A percentile compares a stretch with the other conserved stretches of the same genome.
These are phyloP conservation scores for Fusarium vanettenii DNA, from an alignment of 2,329 filamentous ascomycete species.

Conservation along the genomic window DNA sequence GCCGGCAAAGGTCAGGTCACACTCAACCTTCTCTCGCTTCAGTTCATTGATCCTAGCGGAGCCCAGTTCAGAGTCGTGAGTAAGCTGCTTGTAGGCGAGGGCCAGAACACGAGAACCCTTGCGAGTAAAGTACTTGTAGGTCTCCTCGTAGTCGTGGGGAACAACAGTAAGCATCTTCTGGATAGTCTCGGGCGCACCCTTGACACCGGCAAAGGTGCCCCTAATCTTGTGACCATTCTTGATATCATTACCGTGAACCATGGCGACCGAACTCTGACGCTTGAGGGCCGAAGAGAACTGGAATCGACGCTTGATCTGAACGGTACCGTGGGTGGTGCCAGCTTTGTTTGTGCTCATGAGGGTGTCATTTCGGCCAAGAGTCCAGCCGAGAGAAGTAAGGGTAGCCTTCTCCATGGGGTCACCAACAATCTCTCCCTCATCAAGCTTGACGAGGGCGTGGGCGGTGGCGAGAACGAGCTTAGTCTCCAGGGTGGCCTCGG, in stretches of 20 bases:
- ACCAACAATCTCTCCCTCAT: constrained; percentile 96
- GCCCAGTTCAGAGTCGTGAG: constrained; percentile 82
- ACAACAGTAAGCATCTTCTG: constrained; percentile 88
- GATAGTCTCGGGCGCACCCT: constrained; percentile 97
- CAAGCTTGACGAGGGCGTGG: constrained; percentile 93
- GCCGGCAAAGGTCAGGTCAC: constrained; percentile 86
- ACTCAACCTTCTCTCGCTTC: constrained; percentile 92
- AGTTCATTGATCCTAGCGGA: constrained; percentile 90
- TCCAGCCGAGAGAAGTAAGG: constrained; percentile 88
- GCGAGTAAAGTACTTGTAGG: constrained; percentile 96
- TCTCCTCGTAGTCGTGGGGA: constrained; percentile 93
- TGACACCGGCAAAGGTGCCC: constrained; percentile 93
- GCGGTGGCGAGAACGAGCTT: constrained; percentile 94
- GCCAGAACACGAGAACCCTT: constrained; percentile 95
- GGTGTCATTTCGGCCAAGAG: constrained; percentile 87
- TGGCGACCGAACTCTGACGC: constrained; percentile 93
- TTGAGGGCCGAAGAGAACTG: constrained; percentile 98
- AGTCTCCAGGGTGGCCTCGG: constrained; percentile 80
- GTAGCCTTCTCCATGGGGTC: constrained; percentile 99
- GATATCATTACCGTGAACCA: constrained; percentile 77
- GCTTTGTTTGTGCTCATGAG: constrained; percentile 70
- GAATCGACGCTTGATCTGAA: constrained; percentile 96
- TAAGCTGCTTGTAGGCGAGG: constrained; percentile 92
- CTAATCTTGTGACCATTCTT: constrained; percentile 80
- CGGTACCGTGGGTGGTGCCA: constrained; percentile 68